Base-by-base conservation (phyloP, 768 basidiomycete species). In the Rhizopogon salebrosus region DNA sequence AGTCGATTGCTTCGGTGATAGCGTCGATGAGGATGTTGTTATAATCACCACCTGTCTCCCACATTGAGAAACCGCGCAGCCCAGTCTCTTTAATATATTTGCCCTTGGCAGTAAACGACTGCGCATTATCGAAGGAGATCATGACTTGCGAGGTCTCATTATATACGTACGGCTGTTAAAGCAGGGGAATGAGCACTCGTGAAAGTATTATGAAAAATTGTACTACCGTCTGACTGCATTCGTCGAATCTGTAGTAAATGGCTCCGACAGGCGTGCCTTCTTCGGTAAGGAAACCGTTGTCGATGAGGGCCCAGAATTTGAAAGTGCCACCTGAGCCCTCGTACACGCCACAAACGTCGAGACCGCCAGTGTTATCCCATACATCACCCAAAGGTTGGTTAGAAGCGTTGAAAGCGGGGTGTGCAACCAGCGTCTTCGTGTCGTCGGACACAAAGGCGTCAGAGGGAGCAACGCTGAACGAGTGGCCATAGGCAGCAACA, bases 401-500 rank as follows among this genome's bases (percentile, higher is more conserved):
- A 11, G 65, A 64, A 0, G 69, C 60, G 49, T 80, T 64, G 62
- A 82, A 89, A 8, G 63, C 46, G 0, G 84, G 80, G 64, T 78
- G 85, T 16, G 74, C 39, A 14, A 63, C 69, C 6, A 85, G 67
- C 14, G 62, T 62, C 13, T 62, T 71, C 3, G 56, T 37, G n/a
- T 75, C 70, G 20, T 60, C 62, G 22, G 61, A 51, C 3, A 62
- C 54, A 54, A 77, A 60, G 0, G 80, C 80, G 34, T 69, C 60
- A 7, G 54, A 58, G 4, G 63, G 41, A 7, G 74, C 61, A 36
- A 80, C 75, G 10, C 54, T 57, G 72, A 75, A 94, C 9, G 89
- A 83, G 65, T 91, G 89, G 0, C 92, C 92, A 68, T 92, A 95
- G 3, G 85, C 69, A 8, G 92, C 80, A 2, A 95, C 82, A 43